Conservation (phyloP, 331 rosid genomes). For the Spiraea crenata region DNA sequence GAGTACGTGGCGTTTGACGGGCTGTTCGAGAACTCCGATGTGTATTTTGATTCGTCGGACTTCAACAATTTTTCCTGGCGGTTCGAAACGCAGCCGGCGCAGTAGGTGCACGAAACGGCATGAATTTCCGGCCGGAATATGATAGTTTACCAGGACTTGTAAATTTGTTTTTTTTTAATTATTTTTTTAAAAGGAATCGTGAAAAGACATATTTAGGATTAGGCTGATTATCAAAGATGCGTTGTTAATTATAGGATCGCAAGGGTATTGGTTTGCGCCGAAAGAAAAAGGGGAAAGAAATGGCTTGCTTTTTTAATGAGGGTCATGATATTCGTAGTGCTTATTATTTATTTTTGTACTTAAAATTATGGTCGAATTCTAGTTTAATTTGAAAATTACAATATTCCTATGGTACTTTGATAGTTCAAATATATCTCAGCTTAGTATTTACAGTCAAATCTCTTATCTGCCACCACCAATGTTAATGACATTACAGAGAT, state of each 20-base stretch:
- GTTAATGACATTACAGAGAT: too few relatives aligned
- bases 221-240: conserved; percentile 1
- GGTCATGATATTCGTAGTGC: neutral
- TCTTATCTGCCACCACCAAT: too few relatives aligned
- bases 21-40: conserved; percentile 64
- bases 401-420: too few relatives aligned
- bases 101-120: conserved; percentile 15
- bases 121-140: neutral
- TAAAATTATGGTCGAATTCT: too few relatives aligned
- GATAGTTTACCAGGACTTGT: conserved; percentile 24
- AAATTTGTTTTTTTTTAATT: conserved; percentile 18
- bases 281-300: neutral
- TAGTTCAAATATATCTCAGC: too few relatives aligned
- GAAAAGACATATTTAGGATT: neutral
- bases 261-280: neutral
- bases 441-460: too few relatives aligned
- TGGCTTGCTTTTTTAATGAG: neutral
- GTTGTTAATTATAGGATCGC: neutral
- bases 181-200: neutral
- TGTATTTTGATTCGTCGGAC: conserved; percentile 55
- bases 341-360: too few relatives aligned
- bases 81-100: conserved; percentile 64
- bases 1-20: conserved; percentile 67
- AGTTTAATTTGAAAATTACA: too few relatives aligned
- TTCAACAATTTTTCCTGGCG: conserved; percentile 58